phyloP scores from a whole-genome alignment of 768 basidiomycete species.

The Lactarius pseudohatsudake region DNA sequence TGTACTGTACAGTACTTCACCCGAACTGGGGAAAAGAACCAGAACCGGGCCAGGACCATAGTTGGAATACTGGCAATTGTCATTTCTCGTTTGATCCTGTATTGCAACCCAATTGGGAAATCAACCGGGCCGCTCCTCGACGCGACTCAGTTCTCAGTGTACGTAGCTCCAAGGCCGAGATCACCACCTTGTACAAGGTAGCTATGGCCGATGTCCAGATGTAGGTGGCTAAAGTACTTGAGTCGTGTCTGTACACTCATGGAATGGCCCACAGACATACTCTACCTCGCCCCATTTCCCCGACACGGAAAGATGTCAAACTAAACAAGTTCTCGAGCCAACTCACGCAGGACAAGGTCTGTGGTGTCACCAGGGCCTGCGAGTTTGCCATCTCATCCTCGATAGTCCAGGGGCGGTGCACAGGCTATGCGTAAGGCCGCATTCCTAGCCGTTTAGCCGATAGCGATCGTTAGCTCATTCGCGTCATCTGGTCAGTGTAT shows the following conservation, averaged over 20 bases:
- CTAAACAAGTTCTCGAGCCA: constrained; percentile 76
- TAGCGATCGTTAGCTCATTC: neutral
- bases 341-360: constrained; percentile 76
- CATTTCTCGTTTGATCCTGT: no score
- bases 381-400: neutral
- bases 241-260: neutral
- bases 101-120: neutral
- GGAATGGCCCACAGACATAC: constrained; percentile 38
- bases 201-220: constrained; percentile 28
- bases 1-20: no score
- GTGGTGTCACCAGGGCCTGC: constrained; percentile 13
- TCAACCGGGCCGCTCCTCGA: neutral
- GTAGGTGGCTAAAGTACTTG: constrained; percentile 9
- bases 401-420: constrained; percentile 64
- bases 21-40: no score
- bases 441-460: neutral
- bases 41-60: no score
- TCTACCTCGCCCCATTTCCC: constrained; percentile 39
- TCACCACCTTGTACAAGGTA: neutral
- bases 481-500: constrained; percentile 52
- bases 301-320: constrained; percentile 40
- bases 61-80: no score
- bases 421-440: constrained; percentile 77
- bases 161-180: neutral
- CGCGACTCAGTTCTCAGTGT: neutral